Evolutionary conservation across 495 filamentous ascomycete species (phyloP).

Genomic region (Sphaerosporella brunnea): DNA sequence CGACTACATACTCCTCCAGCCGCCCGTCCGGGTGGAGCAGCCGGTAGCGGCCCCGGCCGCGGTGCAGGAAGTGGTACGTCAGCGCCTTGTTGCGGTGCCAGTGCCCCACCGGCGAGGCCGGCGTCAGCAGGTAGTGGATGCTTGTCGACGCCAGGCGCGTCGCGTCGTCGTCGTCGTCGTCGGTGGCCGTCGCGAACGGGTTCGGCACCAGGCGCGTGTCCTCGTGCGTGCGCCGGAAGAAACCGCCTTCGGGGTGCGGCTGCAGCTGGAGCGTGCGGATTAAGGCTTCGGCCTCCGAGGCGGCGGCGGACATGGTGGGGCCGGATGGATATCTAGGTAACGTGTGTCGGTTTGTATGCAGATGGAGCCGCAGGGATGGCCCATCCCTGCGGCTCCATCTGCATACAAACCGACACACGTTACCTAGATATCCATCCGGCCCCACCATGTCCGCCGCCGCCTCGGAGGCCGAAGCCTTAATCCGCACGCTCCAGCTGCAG

Average conservation of each 20-base stretch:
- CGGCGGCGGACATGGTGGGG: no score
- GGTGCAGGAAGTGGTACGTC: slow-evolving; percentile 45
- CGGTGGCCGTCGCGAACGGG: slow-evolving; percentile 29
- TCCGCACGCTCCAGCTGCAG: no score
- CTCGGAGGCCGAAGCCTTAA: no score
- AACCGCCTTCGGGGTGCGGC: slow-evolving; percentile 47
- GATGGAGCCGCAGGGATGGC: no score
- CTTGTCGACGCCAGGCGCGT: slow-evolving; percentile 33
- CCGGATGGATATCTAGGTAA: no score
- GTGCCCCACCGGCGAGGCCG: slow-evolving; percentile 34
- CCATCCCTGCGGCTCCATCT: no score
- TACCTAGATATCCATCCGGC: no score
- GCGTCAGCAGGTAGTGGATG: slow-evolving; percentile 48
- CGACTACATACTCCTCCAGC: slow-evolving; percentile 46
- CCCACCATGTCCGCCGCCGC: no score
- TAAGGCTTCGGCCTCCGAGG: no score
- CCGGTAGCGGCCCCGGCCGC: slow-evolving; percentile 43
- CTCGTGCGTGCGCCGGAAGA: slow-evolving; percentile 45
- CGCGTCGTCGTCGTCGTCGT: slow-evolving; percentile 8
- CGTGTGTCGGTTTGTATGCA: no score
- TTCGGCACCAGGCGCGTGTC: slow-evolving; percentile 33
- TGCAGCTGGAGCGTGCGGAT: no score
- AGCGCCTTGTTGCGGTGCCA: slow-evolving; percentile 44
- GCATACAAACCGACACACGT: no score
- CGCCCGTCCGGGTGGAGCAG: slow-evolving; percentile 38